These are phyloP conservation scores for Comarum palustre DNA, from an alignment of 306 rosid genomes.

Conservation along the genomic window DNA sequence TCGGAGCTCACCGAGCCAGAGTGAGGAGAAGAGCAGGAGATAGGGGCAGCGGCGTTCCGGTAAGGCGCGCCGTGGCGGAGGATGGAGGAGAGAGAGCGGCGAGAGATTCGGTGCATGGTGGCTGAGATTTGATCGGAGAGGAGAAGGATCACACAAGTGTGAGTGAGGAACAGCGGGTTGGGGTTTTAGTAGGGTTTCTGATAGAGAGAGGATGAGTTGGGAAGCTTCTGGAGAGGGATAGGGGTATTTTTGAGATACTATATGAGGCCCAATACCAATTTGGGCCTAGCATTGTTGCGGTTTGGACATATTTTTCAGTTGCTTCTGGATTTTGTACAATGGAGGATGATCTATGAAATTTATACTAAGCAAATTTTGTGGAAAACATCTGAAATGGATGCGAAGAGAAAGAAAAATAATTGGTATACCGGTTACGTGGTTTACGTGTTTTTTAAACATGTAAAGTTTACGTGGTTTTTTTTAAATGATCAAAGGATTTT, in stretches of 20 bases:
- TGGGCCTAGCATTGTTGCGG: not conserved
- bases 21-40: conserved; percentile 36
- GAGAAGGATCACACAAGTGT: not conserved
- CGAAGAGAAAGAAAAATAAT: no score
- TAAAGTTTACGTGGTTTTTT: no score
- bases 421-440: no score
- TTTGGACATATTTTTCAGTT: no score
- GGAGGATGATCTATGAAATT: not conserved
- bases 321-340: not conserved
- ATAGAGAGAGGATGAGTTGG: not conserved
- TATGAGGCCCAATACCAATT: not conserved
- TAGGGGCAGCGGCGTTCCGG: conserved; percentile 36
- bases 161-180: not conserved
- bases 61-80: conserved; percentile 49
- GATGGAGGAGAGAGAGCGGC: conserved; percentile 58
- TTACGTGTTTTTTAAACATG: no score
- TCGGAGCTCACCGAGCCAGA: conserved; percentile 31
- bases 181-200: conserved; percentile 67
- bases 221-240: conserved; percentile 64
- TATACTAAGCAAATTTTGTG: no score
- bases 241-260: conserved; percentile 2
- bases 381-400: not conserved
- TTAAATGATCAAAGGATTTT: no score
- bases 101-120: conserved; percentile 64
- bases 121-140: not conserved